Evolutionary conservation across 306 rosid genomes (phyloP).

Genomic region (Rosa chinensis): DNA sequence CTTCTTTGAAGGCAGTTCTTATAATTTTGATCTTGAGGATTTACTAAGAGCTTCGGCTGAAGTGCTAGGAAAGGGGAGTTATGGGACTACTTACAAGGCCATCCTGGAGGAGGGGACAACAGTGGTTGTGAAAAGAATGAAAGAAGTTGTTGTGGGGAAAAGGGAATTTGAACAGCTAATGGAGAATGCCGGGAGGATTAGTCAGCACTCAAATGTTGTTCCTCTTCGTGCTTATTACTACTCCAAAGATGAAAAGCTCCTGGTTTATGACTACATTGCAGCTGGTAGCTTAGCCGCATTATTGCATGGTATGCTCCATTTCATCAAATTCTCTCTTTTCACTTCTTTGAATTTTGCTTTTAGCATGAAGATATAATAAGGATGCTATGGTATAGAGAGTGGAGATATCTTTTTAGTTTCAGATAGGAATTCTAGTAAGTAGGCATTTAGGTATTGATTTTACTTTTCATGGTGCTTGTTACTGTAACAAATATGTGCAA

Average conservation of each 20-base stretch:
- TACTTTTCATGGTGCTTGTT: neutral
- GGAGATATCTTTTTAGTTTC: neutral
- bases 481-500: neutral
- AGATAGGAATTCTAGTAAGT: neutral
- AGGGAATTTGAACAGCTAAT: slow-evolving; percentile 76
- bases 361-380: neutral
- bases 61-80: slow-evolving; percentile 81
- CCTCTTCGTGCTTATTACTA: slow-evolving; percentile 72
- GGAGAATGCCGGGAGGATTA: slow-evolving; percentile 56
- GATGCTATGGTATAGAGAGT: neutral
- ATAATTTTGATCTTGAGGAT: slow-evolving; percentile 76
- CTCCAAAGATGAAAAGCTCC: slow-evolving; percentile 75
- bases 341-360: neutral
- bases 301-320: slow-evolving; percentile 59
- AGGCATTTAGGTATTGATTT: neutral
- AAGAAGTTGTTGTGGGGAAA: slow-evolving; percentile 59
- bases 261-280: slow-evolving; percentile 60
- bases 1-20: slow-evolving; percentile 59
- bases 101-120: slow-evolving; percentile 69
- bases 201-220: slow-evolving; percentile 61
- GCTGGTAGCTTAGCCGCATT: slow-evolving; percentile 56
- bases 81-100: slow-evolving; percentile 81
- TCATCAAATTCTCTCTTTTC: neutral
- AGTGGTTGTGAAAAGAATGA: slow-evolving; percentile 75
- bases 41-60: slow-evolving; percentile 80